phyloP scores from a whole-genome alignment of 306 rosid species.

The Biancaea sappan region DNA sequence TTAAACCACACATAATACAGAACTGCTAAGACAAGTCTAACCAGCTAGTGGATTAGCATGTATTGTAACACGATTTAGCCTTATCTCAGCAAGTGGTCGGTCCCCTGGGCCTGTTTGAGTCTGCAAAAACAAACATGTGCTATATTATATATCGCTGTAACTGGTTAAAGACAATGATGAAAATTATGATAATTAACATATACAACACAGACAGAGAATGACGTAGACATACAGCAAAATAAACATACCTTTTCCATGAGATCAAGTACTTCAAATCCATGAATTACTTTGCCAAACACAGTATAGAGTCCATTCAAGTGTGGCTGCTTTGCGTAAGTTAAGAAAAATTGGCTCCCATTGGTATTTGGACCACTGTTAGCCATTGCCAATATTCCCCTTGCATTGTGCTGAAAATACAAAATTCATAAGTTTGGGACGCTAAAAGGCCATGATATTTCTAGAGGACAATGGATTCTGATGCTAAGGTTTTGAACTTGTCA shows the following conservation, averaged over 20 bases:
- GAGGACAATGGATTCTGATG: not conserved
- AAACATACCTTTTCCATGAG: constrained; percentile 90
- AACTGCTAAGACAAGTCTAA: constrained; percentile 25
- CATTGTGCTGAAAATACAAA: constrained; percentile 74
- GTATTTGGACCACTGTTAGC: constrained; percentile 97
- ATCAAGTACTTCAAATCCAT: constrained; percentile 97
- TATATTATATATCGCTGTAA: not conserved
- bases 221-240: not conserved
- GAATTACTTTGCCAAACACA: constrained; percentile 88
- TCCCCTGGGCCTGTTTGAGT: constrained; percentile 77
- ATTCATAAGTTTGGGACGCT: not conserved
- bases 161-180: not conserved
- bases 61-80: constrained; percentile 73
- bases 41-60: constrained; percentile 79
- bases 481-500: not conserved
- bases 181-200: not conserved
- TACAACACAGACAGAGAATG: not conserved
- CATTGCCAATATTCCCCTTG: constrained; percentile 89
- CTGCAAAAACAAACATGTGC: constrained; percentile 57
- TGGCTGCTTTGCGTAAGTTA: constrained; percentile 82
- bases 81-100: constrained; percentile 79
- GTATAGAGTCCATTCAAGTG: constrained; percentile 89
- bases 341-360: constrained; percentile 94
- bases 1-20: not conserved
- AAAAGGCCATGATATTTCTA: constrained; percentile 1